Percentiles rank a stretch among this genome's conserved stretches.
phyloP scores from a whole-genome alignment of 164 flowering plant species.

The Umbilicus rupestris region DNA sequence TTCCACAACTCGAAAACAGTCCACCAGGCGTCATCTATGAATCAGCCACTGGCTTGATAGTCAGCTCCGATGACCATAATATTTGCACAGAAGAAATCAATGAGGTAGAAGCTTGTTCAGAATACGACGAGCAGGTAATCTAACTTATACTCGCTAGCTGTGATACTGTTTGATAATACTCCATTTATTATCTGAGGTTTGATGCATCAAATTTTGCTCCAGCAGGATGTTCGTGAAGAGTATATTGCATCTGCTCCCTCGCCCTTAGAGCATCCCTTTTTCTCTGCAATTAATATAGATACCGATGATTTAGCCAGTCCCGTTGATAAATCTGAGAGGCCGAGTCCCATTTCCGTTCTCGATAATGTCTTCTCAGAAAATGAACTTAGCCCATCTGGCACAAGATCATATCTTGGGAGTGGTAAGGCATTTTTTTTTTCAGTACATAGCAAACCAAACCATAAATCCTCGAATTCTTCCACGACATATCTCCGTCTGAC shows the following conservation, averaged over 20 bases:
- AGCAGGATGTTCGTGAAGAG: constrained; percentile 20
- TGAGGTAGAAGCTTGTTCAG: constrained; percentile 17
- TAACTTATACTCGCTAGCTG: no score
- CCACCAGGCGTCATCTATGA: constrained; percentile 17
- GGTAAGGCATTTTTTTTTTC: constrained; percentile 17
- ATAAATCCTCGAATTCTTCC: background rate
- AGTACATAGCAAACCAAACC: background rate
- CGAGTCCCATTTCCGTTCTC: constrained; percentile 88
- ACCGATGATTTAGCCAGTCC: constrained; percentile 24
- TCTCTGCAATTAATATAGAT: constrained; percentile 12
- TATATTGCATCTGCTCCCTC: constrained; percentile 19
- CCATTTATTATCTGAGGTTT: constrained; percentile 1
- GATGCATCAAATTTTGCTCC: background rate
- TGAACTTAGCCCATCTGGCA: constrained; percentile 45
- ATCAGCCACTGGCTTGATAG: constrained; percentile 14
- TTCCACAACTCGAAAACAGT: constrained; percentile 15
- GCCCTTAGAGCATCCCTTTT: constrained; percentile 27
- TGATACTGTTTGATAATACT: constrained; percentile 4
- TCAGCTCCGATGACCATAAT: constrained; percentile 16
- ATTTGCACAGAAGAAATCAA: constrained; percentile 15
- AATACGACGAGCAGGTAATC: constrained; percentile 31
- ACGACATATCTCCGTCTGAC: background rate
- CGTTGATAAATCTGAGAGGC: constrained; percentile 37
- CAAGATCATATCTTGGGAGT: constrained; percentile 27
- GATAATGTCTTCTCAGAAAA: constrained; percentile 60